Conservation (phyloP, 1,139 yeast genomes). For the Saccharomyces hybrid region DNA sequence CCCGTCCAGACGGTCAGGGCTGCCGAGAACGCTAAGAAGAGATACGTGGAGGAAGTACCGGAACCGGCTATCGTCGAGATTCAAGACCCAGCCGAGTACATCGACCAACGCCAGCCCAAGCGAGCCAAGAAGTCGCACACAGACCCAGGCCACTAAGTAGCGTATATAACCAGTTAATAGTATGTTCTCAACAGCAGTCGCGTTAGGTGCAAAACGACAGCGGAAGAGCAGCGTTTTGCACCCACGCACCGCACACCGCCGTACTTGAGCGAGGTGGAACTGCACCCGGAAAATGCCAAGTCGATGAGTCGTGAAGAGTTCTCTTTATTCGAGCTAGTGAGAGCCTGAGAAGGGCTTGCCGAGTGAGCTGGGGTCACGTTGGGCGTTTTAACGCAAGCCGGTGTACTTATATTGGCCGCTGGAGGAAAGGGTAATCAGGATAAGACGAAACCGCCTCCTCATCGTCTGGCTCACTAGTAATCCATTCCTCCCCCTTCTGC, state of each 20-base stretch:
- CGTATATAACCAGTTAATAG: not conserved
- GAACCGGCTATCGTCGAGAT: not conserved
- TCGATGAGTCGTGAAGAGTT: constrained; percentile 3
- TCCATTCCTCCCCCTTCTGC: not conserved
- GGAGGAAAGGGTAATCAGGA: not conserved
- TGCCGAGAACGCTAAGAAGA: not conserved
- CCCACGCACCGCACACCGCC: not conserved
- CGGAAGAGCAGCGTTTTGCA: not conserved
- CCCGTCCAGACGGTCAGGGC: not conserved
- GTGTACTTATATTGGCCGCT: not conserved
- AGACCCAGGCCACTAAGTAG: not conserved
- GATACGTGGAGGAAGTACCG: not conserved
- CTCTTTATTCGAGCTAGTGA: not conserved
- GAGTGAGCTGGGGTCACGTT: not conserved
- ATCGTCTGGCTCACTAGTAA: not conserved
- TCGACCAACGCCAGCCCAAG: not conserved
- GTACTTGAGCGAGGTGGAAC: constrained; percentile 4
- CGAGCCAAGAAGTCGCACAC: not conserved
- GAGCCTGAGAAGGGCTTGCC: constrained; percentile 1
- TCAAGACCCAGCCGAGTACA: not conserved
- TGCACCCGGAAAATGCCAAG: constrained; percentile 14
- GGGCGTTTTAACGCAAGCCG: not conserved
- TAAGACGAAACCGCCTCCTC: not conserved
- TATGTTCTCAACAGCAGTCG: not conserved
- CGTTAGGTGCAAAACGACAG: not conserved